phyloP scores from a whole-genome alignment of 2,329 filamentous ascomycete genomes.

The Cytospora leucostoma region DNA sequence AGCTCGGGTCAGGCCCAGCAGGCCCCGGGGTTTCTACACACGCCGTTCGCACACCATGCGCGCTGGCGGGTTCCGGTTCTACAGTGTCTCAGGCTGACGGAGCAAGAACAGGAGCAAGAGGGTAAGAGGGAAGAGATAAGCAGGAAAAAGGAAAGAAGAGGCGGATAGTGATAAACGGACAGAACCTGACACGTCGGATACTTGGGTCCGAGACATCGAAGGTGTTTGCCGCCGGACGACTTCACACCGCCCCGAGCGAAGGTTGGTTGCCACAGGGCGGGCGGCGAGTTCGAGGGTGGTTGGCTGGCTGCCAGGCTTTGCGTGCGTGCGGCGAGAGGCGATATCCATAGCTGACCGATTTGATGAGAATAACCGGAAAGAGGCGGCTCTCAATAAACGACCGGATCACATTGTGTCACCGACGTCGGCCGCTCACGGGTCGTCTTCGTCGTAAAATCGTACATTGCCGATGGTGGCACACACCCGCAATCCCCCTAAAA shows the following conservation, averaged over 20 bases:
- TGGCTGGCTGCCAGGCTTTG: background rate
- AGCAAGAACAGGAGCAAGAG: background rate
- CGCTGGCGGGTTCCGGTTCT: conserved; percentile 19
- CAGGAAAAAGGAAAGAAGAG: background rate
- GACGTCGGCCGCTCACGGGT: background rate
- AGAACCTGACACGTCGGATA: conserved; percentile 7
- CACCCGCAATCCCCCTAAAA: background rate
- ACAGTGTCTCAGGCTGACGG: conserved; percentile 23
- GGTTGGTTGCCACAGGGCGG: background rate
- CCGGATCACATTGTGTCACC: background rate
- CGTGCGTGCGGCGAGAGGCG: background rate
- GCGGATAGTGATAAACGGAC: background rate
- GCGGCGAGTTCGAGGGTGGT: background rate
- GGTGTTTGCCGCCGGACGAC: background rate
- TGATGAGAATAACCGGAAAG: background rate
- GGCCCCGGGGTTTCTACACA: background rate
- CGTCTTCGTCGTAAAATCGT: background rate
- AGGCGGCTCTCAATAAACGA: background rate
- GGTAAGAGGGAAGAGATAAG: background rate
- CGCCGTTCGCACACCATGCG: background rate
- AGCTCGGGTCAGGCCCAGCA: conserved; percentile 19
- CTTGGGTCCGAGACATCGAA: conserved; percentile 14
- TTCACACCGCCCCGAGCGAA: background rate
- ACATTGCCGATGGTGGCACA: background rate
- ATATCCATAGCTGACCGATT: background rate